These are phyloP conservation scores for Arthrinium puccinioides DNA, from an alignment of 2,329 filamentous ascomycete genomes.

Conservation along the genomic window DNA sequence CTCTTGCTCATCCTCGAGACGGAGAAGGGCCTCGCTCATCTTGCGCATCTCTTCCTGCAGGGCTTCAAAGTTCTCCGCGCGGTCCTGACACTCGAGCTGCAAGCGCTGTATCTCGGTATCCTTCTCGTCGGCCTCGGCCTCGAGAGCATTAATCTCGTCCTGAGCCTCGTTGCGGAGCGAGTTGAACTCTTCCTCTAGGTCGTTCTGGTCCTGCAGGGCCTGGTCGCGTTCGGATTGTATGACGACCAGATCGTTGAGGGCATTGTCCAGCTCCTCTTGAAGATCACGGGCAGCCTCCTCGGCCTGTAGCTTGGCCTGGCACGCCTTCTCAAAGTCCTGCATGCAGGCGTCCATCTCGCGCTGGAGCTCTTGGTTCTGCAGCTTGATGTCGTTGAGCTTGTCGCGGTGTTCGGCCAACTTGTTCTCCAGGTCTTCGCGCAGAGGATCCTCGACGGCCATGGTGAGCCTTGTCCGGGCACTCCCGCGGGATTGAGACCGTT, in stretches of 20 bases:
- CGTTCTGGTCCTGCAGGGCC: constrained; percentile 58
- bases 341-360: constrained; percentile 73
- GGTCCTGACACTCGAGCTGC: constrained; percentile 64
- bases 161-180: constrained; percentile 56
- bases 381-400: constrained; percentile 74
- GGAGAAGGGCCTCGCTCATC: constrained; percentile 78
- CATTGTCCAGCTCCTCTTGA: constrained; percentile 73
- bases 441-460: constrained; percentile 57
- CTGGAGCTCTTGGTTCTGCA: constrained; percentile 85
- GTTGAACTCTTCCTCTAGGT: constrained; percentile 55
- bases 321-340: constrained; percentile 69
- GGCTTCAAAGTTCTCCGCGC: constrained; percentile 82
- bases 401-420: constrained; percentile 79
- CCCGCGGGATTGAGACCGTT: constrained; percentile 65
- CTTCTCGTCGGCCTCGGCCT: constrained; percentile 66
- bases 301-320: constrained; percentile 54
- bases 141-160: constrained; percentile 58
- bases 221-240: constrained; percentile 83
- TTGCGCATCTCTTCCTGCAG: constrained; percentile 90
- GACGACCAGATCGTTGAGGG: constrained; percentile 71
- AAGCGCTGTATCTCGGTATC: constrained; percentile 64
- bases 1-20: constrained; percentile 84
- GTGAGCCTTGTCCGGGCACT: constrained; percentile 64
- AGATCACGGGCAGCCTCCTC: constrained; percentile 54
- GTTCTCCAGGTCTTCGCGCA: constrained; percentile 80